Percentiles rank a stretch among this genome's conserved stretches.
These are phyloP conservation scores for Staphylotrichum longicolle DNA, from an alignment of 495 filamentous ascomycete genomes.

Conservation along the genomic window DNA sequence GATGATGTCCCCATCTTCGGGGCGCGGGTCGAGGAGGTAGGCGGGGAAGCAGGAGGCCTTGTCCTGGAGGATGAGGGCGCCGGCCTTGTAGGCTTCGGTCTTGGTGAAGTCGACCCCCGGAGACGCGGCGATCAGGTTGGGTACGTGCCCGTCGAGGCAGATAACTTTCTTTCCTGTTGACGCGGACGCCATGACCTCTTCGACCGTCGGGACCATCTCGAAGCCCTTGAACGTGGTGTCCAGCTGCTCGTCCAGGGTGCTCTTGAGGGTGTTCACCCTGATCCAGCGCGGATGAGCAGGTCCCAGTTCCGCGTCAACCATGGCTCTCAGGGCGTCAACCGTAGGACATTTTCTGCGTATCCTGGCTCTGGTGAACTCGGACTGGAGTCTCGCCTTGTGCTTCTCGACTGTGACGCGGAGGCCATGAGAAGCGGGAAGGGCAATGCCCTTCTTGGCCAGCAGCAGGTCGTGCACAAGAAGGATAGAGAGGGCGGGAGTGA, in stretches of 20 bases:
- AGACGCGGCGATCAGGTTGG: conserved; percentile 77
- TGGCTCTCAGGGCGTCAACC: conserved; percentile 58
- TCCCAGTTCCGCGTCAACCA: conserved; percentile 47
- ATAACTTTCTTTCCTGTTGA: conserved; percentile 25
- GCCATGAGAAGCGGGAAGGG: conserved; percentile 71
- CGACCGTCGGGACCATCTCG: conserved; percentile 48
- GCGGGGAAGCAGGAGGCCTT: conserved; percentile 97
- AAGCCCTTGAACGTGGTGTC: conserved; percentile 64
- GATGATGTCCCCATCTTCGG: conserved; percentile 67
- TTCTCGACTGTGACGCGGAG: conserved; percentile 69
- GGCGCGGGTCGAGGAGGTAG: conserved; percentile 65
- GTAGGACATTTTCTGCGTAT: conserved; percentile 66
- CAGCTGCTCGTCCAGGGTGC: conserved; percentile 65
- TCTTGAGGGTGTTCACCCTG: conserved; percentile 76
- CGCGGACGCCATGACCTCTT: conserved; percentile 37
- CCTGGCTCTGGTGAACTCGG: conserved; percentile 78
- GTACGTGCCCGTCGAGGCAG: conserved; percentile 73
- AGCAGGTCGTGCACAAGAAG: conserved; percentile 86
- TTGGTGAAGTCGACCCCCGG: conserved; percentile 64
- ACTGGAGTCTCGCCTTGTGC: conserved; percentile 75
- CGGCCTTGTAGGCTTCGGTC: conserved; percentile 66
- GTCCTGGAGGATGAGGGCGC: conserved; percentile 86
- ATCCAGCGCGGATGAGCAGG: conserved; percentile 76
- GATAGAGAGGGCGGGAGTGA: conserved; percentile 75
- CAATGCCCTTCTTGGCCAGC: conserved; percentile 74